Base-by-base conservation (phyloP, 805 yeast genomes). In the Kregervanrija delftensis region DNA sequence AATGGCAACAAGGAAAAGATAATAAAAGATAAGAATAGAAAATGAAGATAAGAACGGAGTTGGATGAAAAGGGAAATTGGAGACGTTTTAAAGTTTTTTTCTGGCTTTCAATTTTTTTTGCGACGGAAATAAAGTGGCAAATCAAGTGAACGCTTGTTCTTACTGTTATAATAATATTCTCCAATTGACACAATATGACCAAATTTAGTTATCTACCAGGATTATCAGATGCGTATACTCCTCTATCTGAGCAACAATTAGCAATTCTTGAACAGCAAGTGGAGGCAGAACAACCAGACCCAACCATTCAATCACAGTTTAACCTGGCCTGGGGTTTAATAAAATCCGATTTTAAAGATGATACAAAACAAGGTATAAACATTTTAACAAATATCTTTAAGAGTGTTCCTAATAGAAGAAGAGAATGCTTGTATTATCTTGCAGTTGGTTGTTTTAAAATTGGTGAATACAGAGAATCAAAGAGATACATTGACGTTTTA, bases 321-420 rank as follows among this genome's bases (percentile, higher is more conserved):
- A 93, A 95, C 64, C 86, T 86, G 56, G 95, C 97, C 0, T 93
- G 99, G 99, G 99, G 95, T 3, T 69, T 93, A 41, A 77, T 95
- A 50, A 90, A 88, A 61, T 81, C 95, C 2, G 59, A 64, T 41
- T 71, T 73, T 41, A 69, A 71, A 16, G 73, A 70, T 35, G 83
- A 86, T 49, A 95, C 86, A 58, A 73, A 83, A 54, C 72, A 83
- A 41, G 99, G 98, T 0, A 79, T 93, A 13, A 81, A 77, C 44
- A 71, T 91, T 30, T 69, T 93, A 47, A 76, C 87, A 0, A 79
- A 77, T 37, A 64, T 77, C 17, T 91, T 83, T 65, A 78, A 83
- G 52, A 87, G 79, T 41, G 83, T 84, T 0, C 91, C 96, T 0
- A 75, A 77, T 44, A 76, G 96, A 65, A 77, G 97, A 56, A 72